Percentiles rank a stretch among this genome's conserved stretches.
Conservation (phyloP, 805 yeast genomes). For the Priceomyces carsonii region DNA sequence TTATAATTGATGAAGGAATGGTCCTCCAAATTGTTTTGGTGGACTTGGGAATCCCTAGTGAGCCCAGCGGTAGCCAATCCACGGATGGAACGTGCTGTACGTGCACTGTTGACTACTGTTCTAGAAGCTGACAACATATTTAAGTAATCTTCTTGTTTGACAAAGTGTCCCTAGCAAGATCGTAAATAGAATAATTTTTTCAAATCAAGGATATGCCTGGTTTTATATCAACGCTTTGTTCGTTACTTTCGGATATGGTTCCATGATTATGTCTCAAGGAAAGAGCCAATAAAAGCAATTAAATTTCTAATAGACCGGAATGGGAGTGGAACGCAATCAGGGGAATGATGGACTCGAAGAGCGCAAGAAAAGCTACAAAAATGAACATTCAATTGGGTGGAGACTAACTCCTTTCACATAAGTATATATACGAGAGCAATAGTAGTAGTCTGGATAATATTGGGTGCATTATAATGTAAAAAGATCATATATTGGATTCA, state of each 20-base stretch:
- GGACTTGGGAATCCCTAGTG: constrained; percentile 71
- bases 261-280: constrained; percentile 1
- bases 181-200: background rate
- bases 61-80: constrained; percentile 54
- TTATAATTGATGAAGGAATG: constrained; percentile 90
- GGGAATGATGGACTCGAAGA: no score
- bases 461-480: no score
- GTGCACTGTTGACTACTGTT: constrained; percentile 24
- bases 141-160: background rate
- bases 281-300: constrained; percentile 2
- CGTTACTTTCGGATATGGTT: constrained; percentile 4
- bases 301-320: constrained; percentile 8
- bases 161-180: constrained; percentile 1
- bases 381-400: no score
- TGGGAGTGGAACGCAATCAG: no score
- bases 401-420: no score
- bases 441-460: no score
- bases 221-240: constrained; percentile 1
- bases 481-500: no score
- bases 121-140: constrained; percentile 45
- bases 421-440: no score
- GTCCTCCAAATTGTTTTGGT: constrained; percentile 78
- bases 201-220: constrained; percentile 2
- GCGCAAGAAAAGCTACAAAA: no score
- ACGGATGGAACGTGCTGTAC: constrained; percentile 39